These are phyloP conservation scores for Exophiala calicioides DNA, from an alignment of 2,329 filamentous ascomycete species.

Conservation along the genomic window DNA sequence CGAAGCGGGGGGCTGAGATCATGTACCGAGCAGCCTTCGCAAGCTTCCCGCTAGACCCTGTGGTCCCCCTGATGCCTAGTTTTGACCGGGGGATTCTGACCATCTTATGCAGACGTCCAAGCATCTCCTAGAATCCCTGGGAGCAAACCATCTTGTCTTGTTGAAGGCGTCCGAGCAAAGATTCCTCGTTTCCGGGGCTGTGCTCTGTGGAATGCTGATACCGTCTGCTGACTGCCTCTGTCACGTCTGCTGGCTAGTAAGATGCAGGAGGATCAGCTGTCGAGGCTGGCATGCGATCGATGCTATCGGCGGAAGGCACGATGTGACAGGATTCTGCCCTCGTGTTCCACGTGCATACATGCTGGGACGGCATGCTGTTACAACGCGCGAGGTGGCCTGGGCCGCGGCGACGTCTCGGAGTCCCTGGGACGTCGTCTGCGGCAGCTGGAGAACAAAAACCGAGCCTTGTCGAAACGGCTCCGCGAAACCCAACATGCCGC, in stretches of 20 bases:
- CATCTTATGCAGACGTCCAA: no score
- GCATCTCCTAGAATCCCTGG: no score
- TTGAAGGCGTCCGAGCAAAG: no score
- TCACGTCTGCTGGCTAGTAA: neutral
- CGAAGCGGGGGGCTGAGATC: no score
- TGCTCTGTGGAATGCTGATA: no score
- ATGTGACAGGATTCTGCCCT: neutral
- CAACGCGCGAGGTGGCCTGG: neutral
- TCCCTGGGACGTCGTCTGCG: neutral
- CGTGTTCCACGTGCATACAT: conserved; percentile 5
- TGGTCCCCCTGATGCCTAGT: no score
- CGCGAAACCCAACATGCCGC: neutral
- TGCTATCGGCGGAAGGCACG: conserved; percentile 7
- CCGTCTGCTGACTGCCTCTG: neutral
- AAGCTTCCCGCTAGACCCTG: no score
- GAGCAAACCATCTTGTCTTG: no score
- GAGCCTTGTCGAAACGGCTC: neutral
- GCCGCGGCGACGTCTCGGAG: neutral
- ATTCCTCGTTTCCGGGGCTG: no score
- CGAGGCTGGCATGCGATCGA: conserved; percentile 1
- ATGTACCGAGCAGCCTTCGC: no score
- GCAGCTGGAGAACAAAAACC: conserved; percentile 5
- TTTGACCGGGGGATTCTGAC: no score
- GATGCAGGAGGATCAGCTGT: conserved; percentile 4
- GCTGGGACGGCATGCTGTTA: conserved; percentile 4